Percentiles rank a stretch among this genome's conserved stretches.
These are phyloP conservation scores for Globisporangium camurandrum DNA, from an alignment of 352 stramenopile species.

Conservation along the genomic window DNA sequence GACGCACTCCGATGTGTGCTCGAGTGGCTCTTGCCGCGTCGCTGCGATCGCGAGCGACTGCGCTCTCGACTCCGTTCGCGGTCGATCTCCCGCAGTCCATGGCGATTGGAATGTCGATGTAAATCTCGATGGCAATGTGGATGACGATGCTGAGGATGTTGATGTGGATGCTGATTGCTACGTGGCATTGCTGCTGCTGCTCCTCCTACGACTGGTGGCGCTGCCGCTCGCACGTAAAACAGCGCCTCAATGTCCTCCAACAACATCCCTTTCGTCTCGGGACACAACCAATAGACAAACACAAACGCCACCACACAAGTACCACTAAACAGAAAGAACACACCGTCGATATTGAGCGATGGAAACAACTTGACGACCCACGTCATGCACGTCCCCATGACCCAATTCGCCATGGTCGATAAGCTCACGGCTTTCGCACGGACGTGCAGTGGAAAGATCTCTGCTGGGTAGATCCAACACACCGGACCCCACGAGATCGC, in stretches of 20 bases:
- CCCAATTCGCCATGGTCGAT: constrained; percentile 32
- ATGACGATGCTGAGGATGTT: too few relatives aligned
- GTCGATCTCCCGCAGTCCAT: too few relatives aligned
- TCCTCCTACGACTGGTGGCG: too few relatives aligned
- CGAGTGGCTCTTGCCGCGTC: too few relatives aligned
- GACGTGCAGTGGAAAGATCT: constrained; percentile 47
- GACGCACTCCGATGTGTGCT: too few relatives aligned
- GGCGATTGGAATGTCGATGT: too few relatives aligned
- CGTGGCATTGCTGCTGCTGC: too few relatives aligned
- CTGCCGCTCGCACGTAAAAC: too few relatives aligned
- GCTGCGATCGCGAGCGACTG: too few relatives aligned
- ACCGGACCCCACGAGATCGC: constrained; percentile 51
- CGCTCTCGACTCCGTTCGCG: too few relatives aligned
- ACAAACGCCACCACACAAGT: constrained; percentile 22
- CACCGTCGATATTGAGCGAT: constrained; percentile 35
- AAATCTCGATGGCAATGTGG: too few relatives aligned
- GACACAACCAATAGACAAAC: constrained; percentile 34
- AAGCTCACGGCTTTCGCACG: constrained; percentile 39
- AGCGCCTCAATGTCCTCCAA: constrained; percentile 35
- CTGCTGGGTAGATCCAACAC: constrained; percentile 48
- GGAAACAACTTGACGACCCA: constrained; percentile 39
- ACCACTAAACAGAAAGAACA: constrained; percentile 46
- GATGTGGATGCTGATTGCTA: too few relatives aligned
- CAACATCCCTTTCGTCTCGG: constrained; percentile 33
- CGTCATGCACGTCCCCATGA: constrained; percentile 28